Evolutionary conservation across 1,284 basidiomycete genomes (phyloP).

Genomic region (Ganoderma meredithae): DNA sequence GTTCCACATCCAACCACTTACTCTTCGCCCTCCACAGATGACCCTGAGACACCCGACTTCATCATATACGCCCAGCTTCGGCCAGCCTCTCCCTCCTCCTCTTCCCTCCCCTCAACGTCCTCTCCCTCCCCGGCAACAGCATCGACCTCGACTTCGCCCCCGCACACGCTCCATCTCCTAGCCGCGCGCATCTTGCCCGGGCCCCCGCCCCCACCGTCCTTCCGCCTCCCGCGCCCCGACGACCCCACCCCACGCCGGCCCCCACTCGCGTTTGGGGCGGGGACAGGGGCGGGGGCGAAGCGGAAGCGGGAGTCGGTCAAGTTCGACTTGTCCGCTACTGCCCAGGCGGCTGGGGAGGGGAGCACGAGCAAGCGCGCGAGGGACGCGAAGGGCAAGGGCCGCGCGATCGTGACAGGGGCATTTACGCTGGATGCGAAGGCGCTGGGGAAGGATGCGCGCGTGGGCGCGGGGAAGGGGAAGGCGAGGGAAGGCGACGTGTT

Average conservation of each 20-base stretch:
- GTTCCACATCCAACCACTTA: neutral
- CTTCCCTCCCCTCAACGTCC: slow-evolving; percentile 22
- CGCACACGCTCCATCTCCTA: slow-evolving; percentile 50
- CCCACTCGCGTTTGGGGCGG: slow-evolving; percentile 45
- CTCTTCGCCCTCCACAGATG: slow-evolving; percentile 48
- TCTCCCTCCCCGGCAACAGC: slow-evolving; percentile 19
- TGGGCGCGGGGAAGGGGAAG: slow-evolving; percentile 26
- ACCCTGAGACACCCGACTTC: slow-evolving; percentile 70
- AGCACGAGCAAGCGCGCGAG: slow-evolving; percentile 29
- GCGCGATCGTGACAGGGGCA: slow-evolving; percentile 35
- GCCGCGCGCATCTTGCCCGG: slow-evolving; percentile 65
- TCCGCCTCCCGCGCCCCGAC: slow-evolving; percentile 70
- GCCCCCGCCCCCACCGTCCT: slow-evolving; percentile 44
- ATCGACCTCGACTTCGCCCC: slow-evolving; percentile 36
- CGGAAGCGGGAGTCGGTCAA: slow-evolving; percentile 8
- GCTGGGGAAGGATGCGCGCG: slow-evolving; percentile 31
- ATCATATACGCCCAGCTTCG: slow-evolving; percentile 67
- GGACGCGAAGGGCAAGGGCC: slow-evolving; percentile 33
- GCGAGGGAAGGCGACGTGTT: slow-evolving; percentile 41
- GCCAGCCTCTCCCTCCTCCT: slow-evolving; percentile 25
- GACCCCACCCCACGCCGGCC: slow-evolving; percentile 78
- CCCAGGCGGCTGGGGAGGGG: slow-evolving; percentile 27
- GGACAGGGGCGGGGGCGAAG: neutral
- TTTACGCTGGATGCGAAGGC: slow-evolving; percentile 32
- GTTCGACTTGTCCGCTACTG: slow-evolving; percentile 20